Evolutionary conservation across 805 yeast genomes (phyloP), one percentile per base, ranked within the genome.

Genomic region (Debaryomyces prosopidis): DNA sequence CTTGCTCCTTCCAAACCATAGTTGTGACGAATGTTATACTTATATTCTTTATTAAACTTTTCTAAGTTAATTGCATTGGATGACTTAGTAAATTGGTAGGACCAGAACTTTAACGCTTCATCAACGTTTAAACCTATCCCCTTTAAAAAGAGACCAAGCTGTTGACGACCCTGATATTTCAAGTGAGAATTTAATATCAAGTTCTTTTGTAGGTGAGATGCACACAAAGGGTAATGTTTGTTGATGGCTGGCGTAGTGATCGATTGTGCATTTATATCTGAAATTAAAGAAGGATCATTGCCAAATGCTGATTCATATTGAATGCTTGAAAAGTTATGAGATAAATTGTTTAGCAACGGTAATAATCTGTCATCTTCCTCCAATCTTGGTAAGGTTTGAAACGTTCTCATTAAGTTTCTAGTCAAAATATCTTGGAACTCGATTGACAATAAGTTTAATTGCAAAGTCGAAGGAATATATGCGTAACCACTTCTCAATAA

Each of bases 1-100:
- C 96, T 73, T 10, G 85, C 85, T 54, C 99, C 99, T 67, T 89
- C 97, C 46, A 89, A 72, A 40, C 98, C 99, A 62, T 92, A 94
- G 50, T 77, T 79, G 65, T 94, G 97, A 48, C 96, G 78, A 58
- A 94, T 81, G 56, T 87, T 88, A 73, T 94, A 94, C 49, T 81
- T 76, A 71, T 92, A 91, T 59, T 92, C 96, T 66, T 90, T 91
- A 63, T 85, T 81, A 68, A 91, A 90, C 55, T 81, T 81, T 44
- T 89, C 97, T 43, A 81, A 62, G 4, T 84, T 76, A 66, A 85
- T 77, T 5, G 58, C 62, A 10, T 76, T 76, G 4, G 65, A 54
- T 14, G 73, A 77, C 43, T 70, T 66, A 4, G 89, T 77, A 65
- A 92, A 92, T 51, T 85, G 85, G 43, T 67, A 69, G 10, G 83